Evolutionary conservation across 164 flowering plant genomes (phyloP).

Genomic region (Euptelea pleiosperma): DNA sequence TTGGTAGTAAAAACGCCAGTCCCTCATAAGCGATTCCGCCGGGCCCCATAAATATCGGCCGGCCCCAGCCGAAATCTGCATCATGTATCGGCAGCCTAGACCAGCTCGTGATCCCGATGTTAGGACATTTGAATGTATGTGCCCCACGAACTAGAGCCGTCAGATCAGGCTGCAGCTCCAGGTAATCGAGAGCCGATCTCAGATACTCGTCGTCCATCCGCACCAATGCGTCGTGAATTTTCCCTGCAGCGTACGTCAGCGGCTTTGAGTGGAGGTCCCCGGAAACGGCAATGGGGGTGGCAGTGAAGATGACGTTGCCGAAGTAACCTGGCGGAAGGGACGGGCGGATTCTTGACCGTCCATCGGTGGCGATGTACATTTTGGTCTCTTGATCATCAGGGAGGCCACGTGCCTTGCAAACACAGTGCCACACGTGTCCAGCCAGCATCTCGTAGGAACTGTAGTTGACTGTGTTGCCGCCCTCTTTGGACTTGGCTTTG

Average conservation of each 20-base stretch:
- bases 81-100: constrained; percentile 25
- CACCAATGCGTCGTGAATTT: constrained; percentile 41
- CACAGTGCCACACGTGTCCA: constrained; percentile 48
- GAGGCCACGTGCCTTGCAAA: constrained; percentile 41
- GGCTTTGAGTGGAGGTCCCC: constrained; percentile 40
- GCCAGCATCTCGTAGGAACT: constrained; percentile 55
- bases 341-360: constrained; percentile 37
- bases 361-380: constrained; percentile 48
- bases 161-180: constrained; percentile 58
- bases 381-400: constrained; percentile 40
- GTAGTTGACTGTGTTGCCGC: constrained; percentile 24
- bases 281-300: constrained; percentile 41
- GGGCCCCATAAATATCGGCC: constrained; percentile 57
- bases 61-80: constrained; percentile 59
- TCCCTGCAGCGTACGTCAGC: constrained; percentile 37
- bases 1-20: constrained; percentile 42
- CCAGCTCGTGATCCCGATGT: constrained; percentile 51
- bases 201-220: constrained; percentile 59
- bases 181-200: constrained; percentile 61
- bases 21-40: constrained; percentile 57
- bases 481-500: constrained; percentile 44
- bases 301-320: constrained; percentile 47
- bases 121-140: constrained; percentile 44
- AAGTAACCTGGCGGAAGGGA: constrained; percentile 46
- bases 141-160: constrained; percentile 51